A percentile compares a stretch with the other conserved stretches of the same genome.
phyloP scores from a whole-genome alignment of 192 early-diverging fungal genomes.

The Coemansia sp. region DNA sequence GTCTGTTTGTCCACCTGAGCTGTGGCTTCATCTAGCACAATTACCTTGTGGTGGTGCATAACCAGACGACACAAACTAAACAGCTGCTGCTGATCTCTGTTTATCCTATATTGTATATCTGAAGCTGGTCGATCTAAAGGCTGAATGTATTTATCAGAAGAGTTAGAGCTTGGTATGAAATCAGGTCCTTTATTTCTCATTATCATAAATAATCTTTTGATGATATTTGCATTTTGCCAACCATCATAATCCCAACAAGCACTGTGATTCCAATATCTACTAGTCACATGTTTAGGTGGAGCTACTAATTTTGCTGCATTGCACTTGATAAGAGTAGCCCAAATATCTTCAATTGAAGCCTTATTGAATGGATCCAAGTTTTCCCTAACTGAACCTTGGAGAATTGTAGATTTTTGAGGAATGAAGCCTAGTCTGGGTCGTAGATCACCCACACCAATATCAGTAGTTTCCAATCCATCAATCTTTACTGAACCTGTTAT shows the following conservation, averaged over 20 bases:
- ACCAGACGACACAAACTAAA: conserved; percentile 61
- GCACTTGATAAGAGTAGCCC: conserved; percentile 55
- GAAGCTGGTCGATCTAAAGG: neutral
- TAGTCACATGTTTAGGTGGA: neutral
- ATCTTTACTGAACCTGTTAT: conserved; percentile 47
- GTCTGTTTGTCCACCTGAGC: too few species aligned
- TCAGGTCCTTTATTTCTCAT: neutral
- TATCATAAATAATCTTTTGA: neutral
- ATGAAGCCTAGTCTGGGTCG: conserved; percentile 58
- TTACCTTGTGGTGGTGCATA: conserved; percentile 52
- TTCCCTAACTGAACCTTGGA: conserved; percentile 64
- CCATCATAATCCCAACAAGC: too few species aligned
- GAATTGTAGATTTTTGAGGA: conserved; percentile 66
- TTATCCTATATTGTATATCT: neutral
- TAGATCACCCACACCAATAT: conserved; percentile 58
- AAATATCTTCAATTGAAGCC: conserved; percentile 60
- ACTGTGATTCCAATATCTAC: too few species aligned
- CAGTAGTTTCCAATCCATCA: conserved; percentile 58
- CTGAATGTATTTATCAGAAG: too few species aligned
- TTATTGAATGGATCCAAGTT: conserved; percentile 65
- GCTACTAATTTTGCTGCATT: neutral
- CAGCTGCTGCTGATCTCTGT: conserved; percentile 62
- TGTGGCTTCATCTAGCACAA: conserved; percentile 63
- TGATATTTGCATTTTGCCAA: conserved; percentile 42
- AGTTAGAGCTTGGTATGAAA: too few species aligned